Evolutionary conservation across 306 rosid species (phyloP), one percentile per base, ranked within the genome.

Genomic region (Quercus ilex): DNA sequence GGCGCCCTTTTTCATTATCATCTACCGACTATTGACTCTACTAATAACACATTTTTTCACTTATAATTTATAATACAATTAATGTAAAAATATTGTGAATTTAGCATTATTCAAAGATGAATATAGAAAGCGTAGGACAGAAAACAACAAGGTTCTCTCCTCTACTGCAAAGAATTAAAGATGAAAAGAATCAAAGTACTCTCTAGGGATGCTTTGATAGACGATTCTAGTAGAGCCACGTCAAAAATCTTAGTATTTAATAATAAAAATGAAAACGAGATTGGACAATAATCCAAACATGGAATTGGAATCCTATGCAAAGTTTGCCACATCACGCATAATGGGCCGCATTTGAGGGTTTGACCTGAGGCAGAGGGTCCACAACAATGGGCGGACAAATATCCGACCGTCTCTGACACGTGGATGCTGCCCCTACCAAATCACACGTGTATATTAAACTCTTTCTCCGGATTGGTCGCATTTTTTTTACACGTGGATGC

Each of bases 301-400:
- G 75, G 84, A 79, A 83, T 83, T 76, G 75, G 87, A 79, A 83
- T 83, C 87, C 83, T 55, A 83, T 76, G 85, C 65, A 77, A 21
- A 55, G 78, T 1, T 41, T 7, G 64, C n/a, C 33, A 2, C 11
- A 4, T 26, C 26, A n/a, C 52, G 28, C 14, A 12, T 20, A 8
- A 41, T 41, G 46, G 52, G 43, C 51, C 46, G 51, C 76, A 60
- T 71, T 21, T 46, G 46, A 58, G 7, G 53, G 25, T 78, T 78
- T 78, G 82, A 56, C 81, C 74, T 51, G 17, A 20, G 12, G 7
- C 43, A n/a, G 69, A 2, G 70, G 33, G 79, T 58, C 80, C 71
- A 68, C 73, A 72, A 73, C 18, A 53, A 60, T 73, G 15, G 56
- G 43, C 77, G 75, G 82, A 78, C 87, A 80, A 69, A 80, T 35